Percentiles rank a stretch among this genome's conserved stretches.
Conservation (phyloP, 495 filamentous ascomycete species). For the Hyphodiscus hymeniophilus region DNA sequence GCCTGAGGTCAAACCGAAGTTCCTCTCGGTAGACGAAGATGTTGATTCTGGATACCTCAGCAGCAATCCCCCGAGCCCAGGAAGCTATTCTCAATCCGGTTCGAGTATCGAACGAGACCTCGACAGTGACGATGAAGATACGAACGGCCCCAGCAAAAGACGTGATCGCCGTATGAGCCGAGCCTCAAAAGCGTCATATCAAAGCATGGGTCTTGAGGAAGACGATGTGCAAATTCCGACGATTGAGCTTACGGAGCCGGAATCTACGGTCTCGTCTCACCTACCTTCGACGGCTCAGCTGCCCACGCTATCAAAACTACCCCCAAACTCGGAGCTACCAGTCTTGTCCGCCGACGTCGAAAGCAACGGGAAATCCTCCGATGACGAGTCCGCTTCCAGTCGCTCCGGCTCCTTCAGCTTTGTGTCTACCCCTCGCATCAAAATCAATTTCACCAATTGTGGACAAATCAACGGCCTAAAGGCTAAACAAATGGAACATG, state of each 20-base stretch:
- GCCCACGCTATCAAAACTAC: not conserved
- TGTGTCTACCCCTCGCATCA: not conserved
- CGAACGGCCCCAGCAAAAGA: slow-evolving; percentile 39
- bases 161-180: slow-evolving; percentile 35
- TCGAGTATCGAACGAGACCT: slow-evolving; percentile 40
- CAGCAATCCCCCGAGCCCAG: slow-evolving; percentile 24
- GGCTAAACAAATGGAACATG: not conserved
- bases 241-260: not conserved
- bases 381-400: not conserved
- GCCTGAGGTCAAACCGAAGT: slow-evolving; percentile 43
- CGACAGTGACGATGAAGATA: slow-evolving; percentile 36
- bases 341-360: not conserved
- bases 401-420: not conserved
- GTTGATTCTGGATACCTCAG: slow-evolving; percentile 40
- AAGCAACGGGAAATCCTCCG: not conserved
- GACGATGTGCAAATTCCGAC: not conserved
- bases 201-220: slow-evolving; percentile 3
- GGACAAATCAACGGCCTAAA: no score
- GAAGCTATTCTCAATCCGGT: slow-evolving; percentile 13
- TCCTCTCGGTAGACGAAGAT: slow-evolving; percentile 52
- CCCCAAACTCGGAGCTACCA: not conserved
- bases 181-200: slow-evolving; percentile 19
- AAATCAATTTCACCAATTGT: not conserved
- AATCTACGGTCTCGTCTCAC: not conserved
- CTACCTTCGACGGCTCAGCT: no score